These are phyloP conservation scores for Aspergillus fijiensis DNA, from an alignment of 2,329 filamentous ascomycete species.

Conservation along the genomic window DNA sequence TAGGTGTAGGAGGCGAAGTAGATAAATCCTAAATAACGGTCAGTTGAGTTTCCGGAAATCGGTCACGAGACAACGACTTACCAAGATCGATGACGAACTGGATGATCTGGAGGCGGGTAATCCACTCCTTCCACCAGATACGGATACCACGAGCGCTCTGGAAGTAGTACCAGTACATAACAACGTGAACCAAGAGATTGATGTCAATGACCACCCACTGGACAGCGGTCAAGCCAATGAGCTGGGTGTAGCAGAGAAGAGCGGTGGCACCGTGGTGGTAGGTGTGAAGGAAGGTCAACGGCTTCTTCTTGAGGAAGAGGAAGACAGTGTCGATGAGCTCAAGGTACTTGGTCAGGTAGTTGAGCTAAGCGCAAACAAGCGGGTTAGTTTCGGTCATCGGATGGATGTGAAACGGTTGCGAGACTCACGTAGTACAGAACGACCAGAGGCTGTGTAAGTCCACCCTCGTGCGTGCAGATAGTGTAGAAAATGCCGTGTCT, in stretches of 20 bases:
- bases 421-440: slow-evolving; percentile 90
- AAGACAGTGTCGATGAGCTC: slow-evolving; percentile 95
- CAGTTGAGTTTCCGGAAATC: slow-evolving; percentile 17
- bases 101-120: slow-evolving; percentile 93
- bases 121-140: slow-evolving; percentile 99
- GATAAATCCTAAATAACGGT: slow-evolving; percentile 70
- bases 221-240: slow-evolving; percentile 87
- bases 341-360: slow-evolving; percentile 97
- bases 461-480: slow-evolving; percentile 74
- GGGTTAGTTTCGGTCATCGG: slow-evolving; percentile 9
- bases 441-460: slow-evolving; percentile 91
- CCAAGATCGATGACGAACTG: slow-evolving; percentile 97
- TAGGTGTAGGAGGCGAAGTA: slow-evolving; percentile 99
- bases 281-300: slow-evolving; percentile 96
- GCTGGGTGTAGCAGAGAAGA: slow-evolving; percentile 95
- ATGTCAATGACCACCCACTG: slow-evolving; percentile 93
- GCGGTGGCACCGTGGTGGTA: slow-evolving; percentile 98
- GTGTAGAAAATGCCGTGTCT: slow-evolving; percentile 82
- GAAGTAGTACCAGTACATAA: slow-evolving; percentile 99
- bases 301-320: slow-evolving; percentile 99
- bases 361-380: slow-evolving; percentile 65
- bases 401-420: background rate
- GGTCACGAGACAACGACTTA: slow-evolving; percentile 47
- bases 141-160: slow-evolving; percentile 92
- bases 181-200: slow-evolving; percentile 91